These are phyloP conservation scores for Colletotrichum australisinense DNA, from an alignment of 2,329 filamentous ascomycete genomes.

Conservation along the genomic window DNA sequence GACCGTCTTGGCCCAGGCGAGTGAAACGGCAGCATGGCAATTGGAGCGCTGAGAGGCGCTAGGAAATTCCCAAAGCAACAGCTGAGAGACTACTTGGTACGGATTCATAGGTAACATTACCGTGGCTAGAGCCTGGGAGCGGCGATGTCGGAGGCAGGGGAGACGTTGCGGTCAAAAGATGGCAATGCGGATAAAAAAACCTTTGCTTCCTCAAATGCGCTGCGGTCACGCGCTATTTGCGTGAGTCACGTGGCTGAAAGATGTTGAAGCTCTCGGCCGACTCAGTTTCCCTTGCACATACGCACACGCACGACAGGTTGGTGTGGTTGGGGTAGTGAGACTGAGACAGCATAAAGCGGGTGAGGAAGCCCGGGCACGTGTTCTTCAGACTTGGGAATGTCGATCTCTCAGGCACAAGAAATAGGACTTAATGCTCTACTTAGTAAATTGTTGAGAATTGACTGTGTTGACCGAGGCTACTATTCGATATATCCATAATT, in stretches of 20 bases:
- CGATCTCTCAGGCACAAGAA: not conserved
- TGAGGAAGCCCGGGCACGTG: slow-evolving; percentile 1
- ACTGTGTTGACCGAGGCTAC: not conserved
- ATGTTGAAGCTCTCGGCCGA: not conserved
- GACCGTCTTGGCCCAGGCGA: not conserved
- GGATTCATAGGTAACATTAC: too few relatives aligned
- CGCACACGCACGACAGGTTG: not conserved
- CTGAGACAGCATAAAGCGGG: slow-evolving; percentile 17
- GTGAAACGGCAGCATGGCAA: slow-evolving; percentile 8
- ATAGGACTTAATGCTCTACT: not conserved
- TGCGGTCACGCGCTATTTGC: not conserved
- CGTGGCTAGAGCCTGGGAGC: not conserved
- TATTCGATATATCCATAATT: not conserved
- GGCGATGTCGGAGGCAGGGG: slow-evolving; percentile 28
- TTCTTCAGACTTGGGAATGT: not conserved
- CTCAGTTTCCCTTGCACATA: not conserved
- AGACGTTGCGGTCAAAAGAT: not conserved
- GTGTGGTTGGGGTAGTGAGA: slow-evolving; percentile 2
- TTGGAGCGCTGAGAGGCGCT: slow-evolving; percentile 20
- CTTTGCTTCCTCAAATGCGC: too few relatives aligned
- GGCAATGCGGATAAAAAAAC: too few relatives aligned
- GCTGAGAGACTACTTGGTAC: not conserved
- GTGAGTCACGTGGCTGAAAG: slow-evolving; percentile 15
- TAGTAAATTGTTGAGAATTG: not conserved
- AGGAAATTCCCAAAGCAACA: not conserved